phyloP scores from a whole-genome alignment of 352 stramenopile genomes.

The Phytopythium aichiense region DNA sequence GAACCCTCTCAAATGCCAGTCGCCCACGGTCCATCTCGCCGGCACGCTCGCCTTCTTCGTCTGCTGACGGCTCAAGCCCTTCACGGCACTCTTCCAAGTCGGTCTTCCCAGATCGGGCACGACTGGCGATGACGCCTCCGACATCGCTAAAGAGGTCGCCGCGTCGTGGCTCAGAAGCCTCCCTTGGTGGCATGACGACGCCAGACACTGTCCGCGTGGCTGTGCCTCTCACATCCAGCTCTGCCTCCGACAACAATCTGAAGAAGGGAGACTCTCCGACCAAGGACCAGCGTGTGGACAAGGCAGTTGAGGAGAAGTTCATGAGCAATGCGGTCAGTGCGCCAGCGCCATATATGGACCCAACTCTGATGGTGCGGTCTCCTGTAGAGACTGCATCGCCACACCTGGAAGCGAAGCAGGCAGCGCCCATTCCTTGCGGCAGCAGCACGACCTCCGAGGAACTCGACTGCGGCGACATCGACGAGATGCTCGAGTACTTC shows the following conservation, averaged over 20 bases:
- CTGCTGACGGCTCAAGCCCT: not conserved
- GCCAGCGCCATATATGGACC: not conserved
- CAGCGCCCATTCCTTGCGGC: conserved; percentile 8
- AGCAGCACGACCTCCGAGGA: conserved; percentile 23
- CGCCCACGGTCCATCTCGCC: not conserved
- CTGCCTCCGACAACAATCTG: not conserved
- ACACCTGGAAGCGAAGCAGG: not conserved
- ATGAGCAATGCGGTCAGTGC: not conserved
- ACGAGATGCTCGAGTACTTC: conserved; percentile 79
- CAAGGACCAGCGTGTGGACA: not conserved
- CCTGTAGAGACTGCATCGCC: too few relatives aligned
- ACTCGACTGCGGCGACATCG: conserved; percentile 44
- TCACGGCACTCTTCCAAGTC: not conserved
- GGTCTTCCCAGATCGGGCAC: not conserved
- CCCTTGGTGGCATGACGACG: not conserved
- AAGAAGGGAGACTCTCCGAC: not conserved
- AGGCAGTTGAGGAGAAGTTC: not conserved
- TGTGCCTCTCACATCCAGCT: not conserved
- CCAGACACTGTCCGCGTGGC: not conserved
- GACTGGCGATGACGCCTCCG: not conserved
- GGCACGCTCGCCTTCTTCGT: not conserved
- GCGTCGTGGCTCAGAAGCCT: not conserved
- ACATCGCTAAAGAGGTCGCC: not conserved
- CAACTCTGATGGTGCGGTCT: not conserved
- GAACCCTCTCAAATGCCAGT: conserved; percentile 3